Evolutionary conservation across 805 yeast genomes (phyloP), one percentile per base, ranked within the genome.

Genomic region (Yamadazyma paraphyllophila): DNA sequence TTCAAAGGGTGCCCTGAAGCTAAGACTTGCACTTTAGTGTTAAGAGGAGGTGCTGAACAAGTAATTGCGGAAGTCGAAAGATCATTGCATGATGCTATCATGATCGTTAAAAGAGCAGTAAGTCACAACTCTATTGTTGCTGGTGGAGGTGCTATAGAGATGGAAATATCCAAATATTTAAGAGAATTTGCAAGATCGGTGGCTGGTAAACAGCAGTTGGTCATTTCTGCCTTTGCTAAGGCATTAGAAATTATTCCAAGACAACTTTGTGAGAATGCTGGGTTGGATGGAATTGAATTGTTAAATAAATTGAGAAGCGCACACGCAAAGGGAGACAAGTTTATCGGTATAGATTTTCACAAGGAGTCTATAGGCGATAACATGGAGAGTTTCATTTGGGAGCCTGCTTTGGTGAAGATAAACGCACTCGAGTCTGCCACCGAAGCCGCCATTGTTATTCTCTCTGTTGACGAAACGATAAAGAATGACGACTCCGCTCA

Each of bases 111-210:
- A 70, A 80, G 99, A 58, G 95, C 98, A 1, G 81, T 94, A 35
- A 83, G 87, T 60, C 91, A 91, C 63, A 85, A 83, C 60, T 72
- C 80, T 25, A 82, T 94, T 54, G 99, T 94, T 47, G 98, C 96
- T 11, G 99, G 99, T 51, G 99, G 99, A 53, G 99, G 99, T 52
- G 99, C 99, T 30, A 85, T 90, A 52, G 99, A 94, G 69, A 94
- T 94, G 99, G 98, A 94, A 63, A 61, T 94, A 34, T 90, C 97
- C 32, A 88, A 82, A 63, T 81, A 86, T 63, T 76, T 94, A 56
- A 81, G 99, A 60, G 96, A 89, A 57, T 80, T 83, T 60, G 83
- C 97, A 17, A 83, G 85, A 60, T 79, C 88, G 14, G 87, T 94
- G 57, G 89, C 96, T 16, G 99, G 99, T 34, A 92, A 94, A 67